These are phyloP conservation scores for Starmerella apicola DNA, from an alignment of 805 yeast species.

Conservation along the genomic window DNA sequence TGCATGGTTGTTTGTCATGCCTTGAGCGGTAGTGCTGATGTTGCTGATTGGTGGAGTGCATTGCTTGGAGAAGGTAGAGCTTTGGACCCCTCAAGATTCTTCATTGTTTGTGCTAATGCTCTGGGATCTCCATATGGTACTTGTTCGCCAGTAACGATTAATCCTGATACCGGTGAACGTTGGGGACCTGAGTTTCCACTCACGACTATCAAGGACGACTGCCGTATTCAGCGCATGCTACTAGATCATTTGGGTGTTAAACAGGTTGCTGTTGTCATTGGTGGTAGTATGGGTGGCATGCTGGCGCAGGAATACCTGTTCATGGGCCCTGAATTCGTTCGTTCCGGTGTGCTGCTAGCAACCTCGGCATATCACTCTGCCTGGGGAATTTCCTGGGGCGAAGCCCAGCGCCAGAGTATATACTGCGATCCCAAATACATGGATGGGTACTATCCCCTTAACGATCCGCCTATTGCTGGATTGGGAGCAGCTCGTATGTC, in stretches of 20 bases:
- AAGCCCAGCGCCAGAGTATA: constrained; percentile 91
- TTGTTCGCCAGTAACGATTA: constrained; percentile 77
- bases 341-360: constrained; percentile 67
- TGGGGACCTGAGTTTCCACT: constrained; percentile 95
- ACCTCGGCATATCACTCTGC: constrained; percentile 92
- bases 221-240: constrained; percentile 60
- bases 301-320: constrained; percentile 78
- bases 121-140: constrained; percentile 95
- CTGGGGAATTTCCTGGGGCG: constrained; percentile 99
- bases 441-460: constrained; percentile 72
- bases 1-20: constrained; percentile 92
- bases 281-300: constrained; percentile 99
- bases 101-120: constrained; percentile 80
- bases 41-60: constrained; percentile 99
- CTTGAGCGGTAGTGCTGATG: constrained; percentile 88
- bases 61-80: constrained; percentile 73
- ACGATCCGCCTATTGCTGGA: constrained; percentile 77
- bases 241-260: constrained; percentile 71
- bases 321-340: constrained; percentile 55
- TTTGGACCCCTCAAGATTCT: constrained; percentile 80
- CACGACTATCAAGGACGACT: constrained; percentile 89
- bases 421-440: constrained; percentile 88
- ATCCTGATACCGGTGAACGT: constrained; percentile 61
- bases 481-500: constrained; percentile 96
- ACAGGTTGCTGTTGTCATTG: constrained; percentile 71